These are phyloP conservation scores for Pinus tabuliformis DNA, from an alignment of 75 land plant species.

Conservation along the genomic window DNA sequence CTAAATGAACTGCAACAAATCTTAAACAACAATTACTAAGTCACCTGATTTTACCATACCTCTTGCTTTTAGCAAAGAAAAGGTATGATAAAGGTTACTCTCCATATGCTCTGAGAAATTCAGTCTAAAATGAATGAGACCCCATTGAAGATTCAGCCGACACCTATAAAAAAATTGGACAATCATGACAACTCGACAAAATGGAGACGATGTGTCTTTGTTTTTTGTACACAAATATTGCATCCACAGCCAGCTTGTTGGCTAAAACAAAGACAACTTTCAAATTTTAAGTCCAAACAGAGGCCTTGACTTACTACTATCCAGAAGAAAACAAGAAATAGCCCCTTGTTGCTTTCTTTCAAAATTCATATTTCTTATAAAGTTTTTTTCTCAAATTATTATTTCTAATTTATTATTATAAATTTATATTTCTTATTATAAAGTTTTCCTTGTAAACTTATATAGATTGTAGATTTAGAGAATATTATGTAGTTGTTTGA, in stretches of 20 bases:
- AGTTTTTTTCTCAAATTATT: no score
- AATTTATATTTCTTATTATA: neutral
- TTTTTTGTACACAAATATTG: conserved; percentile 85
- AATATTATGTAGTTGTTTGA: no score
- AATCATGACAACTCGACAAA: conserved; percentile 66
- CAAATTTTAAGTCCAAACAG: neutral
- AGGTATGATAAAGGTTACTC: conserved; percentile 76
- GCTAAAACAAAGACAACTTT: conserved; percentile 41
- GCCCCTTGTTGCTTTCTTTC: neutral
- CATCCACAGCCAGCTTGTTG: conserved; percentile 87
- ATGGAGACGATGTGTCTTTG: conserved; percentile 79
- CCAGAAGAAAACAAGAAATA: neutral
- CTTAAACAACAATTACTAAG: conserved; percentile 89
- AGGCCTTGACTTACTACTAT: neutral
- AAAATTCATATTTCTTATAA: neutral
- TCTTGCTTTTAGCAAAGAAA: conserved; percentile 80
- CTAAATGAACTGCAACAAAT: no score
- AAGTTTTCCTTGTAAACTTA: no score
- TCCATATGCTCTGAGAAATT: conserved; percentile 90
- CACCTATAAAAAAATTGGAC: conserved; percentile 94
- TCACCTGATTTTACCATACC: conserved; percentile 92
- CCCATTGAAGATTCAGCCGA: conserved; percentile 87
- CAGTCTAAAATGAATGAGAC: conserved; percentile 85
- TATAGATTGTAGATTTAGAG: no score
- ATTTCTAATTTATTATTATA: no score